Percentiles rank a stretch among this genome's conserved stretches.
These are phyloP conservation scores for Phialemoniopsis sp. DNA, from an alignment of 2,329 filamentous ascomycete genomes.

Conservation along the genomic window DNA sequence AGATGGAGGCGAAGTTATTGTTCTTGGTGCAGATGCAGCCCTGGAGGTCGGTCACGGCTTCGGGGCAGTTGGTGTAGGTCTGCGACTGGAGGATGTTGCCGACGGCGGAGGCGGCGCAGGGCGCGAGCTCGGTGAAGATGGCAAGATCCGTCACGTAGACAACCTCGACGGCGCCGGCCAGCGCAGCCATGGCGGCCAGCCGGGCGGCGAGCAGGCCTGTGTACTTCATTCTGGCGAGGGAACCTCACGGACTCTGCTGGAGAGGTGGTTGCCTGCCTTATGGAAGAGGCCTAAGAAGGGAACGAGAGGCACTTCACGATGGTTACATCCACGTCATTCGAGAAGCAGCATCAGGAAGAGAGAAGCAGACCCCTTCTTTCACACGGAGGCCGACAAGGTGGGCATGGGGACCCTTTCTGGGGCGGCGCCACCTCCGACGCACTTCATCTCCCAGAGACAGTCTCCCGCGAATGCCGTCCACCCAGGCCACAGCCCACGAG, in stretches of 20 bases:
- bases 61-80: constrained; percentile 37
- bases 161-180: constrained; percentile 17
- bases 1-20: constrained; percentile 31
- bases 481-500: no score
- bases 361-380: no score
- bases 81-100: constrained; percentile 36
- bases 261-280: constrained; percentile 1
- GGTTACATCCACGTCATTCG: no score
- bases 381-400: no score
- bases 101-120: constrained; percentile 43
- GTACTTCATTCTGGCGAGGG: neutral
- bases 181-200: neutral
- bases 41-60: constrained; percentile 38
- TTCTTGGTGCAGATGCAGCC: constrained; percentile 49
- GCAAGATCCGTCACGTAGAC: constrained; percentile 40
- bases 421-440: no score
- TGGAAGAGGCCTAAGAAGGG: no score
- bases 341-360: no score
- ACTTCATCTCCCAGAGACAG: no score
- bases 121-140: constrained; percentile 39
- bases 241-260: constrained; percentile 2
- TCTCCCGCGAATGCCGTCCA: no score
- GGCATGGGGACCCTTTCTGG: no score
- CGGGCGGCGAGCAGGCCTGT: neutral
- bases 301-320: no score